These are phyloP conservation scores for Solanum peruvianum DNA, from an alignment of 257 asterid genomes.

Conservation along the genomic window DNA sequence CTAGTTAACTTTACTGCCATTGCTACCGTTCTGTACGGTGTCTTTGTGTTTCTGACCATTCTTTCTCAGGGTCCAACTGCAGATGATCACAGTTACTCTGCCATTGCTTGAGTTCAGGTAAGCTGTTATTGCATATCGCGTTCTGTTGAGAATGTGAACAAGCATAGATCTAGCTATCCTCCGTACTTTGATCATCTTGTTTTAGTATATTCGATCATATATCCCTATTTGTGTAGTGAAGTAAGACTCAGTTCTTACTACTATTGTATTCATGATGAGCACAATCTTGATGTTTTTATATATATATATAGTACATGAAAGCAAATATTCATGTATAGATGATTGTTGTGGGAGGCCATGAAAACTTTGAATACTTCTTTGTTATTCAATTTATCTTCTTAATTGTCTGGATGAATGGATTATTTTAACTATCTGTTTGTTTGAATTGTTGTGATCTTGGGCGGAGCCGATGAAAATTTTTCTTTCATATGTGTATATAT, in stretches of 20 bases:
- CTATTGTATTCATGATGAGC: neutral
- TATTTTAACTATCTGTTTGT: too few species aligned
- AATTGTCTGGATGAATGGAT: neutral
- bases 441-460: neutral
- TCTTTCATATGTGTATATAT: too few species aligned
- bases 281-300: neutral
- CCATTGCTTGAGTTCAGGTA: slow-evolving; percentile 14
- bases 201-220: neutral
- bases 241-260: neutral
- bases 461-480: too few species aligned
- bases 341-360: neutral
- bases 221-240: neutral
- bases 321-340: neutral
- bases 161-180: neutral
- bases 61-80: slow-evolving; percentile 42
- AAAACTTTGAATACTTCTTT: neutral
- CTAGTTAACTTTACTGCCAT: slow-evolving; percentile 90
- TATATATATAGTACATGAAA: neutral
- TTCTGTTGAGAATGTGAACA: neutral
- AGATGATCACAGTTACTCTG: slow-evolving; percentile 61
- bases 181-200: neutral
- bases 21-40: slow-evolving; percentile 60
- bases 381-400: neutral
- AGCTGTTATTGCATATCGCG: neutral
- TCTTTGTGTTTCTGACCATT: slow-evolving; percentile 61